Conservation (phyloP, 164 flowering plant genomes). For the Brasenia schreberi region DNA sequence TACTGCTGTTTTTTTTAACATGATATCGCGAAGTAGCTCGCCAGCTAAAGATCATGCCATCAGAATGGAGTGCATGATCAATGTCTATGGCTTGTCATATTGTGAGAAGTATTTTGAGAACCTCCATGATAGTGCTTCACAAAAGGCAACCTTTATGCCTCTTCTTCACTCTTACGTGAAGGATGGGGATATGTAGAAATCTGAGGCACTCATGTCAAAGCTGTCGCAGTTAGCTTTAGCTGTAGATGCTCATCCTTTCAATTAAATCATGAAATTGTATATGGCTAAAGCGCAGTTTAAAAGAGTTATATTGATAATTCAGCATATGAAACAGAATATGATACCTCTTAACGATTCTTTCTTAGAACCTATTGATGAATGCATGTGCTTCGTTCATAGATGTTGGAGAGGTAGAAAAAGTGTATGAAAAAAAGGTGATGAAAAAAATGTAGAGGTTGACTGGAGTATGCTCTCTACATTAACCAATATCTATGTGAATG, state of each 20-base stretch:
- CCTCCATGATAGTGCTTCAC: constrained; percentile 15
- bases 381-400: constrained; percentile 28
- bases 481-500: constrained; percentile 28
- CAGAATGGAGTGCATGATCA: constrained; percentile 27
- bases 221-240: constrained; percentile 24
- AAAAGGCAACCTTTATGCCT: no score
- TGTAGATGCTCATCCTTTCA: constrained; percentile 33
- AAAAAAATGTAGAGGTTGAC: constrained; percentile 33
- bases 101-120: no score
- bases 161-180: constrained; percentile 42
- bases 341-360: constrained; percentile 35
- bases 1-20: no score
- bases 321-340: constrained; percentile 34
- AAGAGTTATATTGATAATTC: constrained; percentile 29
- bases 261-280: constrained; percentile 57
- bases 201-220: constrained; percentile 42
- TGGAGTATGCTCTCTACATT: constrained; percentile 43
- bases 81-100: constrained; percentile 21
- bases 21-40: no score
- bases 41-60: constrained; percentile 30
- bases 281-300: constrained; percentile 24
- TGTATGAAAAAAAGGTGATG: constrained; percentile 29
- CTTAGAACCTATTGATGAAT: constrained; percentile 55
- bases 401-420: constrained; percentile 23
- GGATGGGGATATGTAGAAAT: constrained; percentile 21